Evolutionary conservation across 164 flowering plant species (phyloP), one percentile per base, ranked within the genome.

Genomic region (Piper longum): DNA sequence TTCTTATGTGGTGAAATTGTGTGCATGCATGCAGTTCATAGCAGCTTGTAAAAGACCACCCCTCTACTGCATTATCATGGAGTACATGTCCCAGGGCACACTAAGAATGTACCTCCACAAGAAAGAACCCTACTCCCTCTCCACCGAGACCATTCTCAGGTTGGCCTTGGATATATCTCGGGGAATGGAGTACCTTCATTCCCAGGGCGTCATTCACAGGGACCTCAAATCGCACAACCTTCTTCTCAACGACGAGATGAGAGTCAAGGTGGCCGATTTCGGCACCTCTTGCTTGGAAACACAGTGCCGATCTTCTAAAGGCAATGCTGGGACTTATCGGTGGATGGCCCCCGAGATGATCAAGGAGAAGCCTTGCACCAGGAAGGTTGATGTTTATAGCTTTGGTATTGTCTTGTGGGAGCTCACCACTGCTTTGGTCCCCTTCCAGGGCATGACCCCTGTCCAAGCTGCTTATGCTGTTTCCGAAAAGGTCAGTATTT

Each of bases 311-410:
- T 84, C 80, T 59, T 60, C 86, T 7, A 87, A 87, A 69, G 98
- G 93, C 7, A 83, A 87, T 74, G 85, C 74, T 85, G 96, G 98
- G 64, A 92, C 98, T 56, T 92, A 92, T 56, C 89, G 98, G 5
- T 92, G 98, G 98, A 92, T 92, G 98, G 96, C 98, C 2, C 98
- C 98, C 0, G 98, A 92, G 75, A 92, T 92, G 98, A 85, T 92
- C 70, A 87, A 85, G 78, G 95, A 85, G 70, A 92, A 83, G 67
- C 82, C 88, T 16, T 89, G 80, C 54, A 82, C 87, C 17, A 76
- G 87, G 64, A 92, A 92, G 72, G 96, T 92, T n/a, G 98, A 92
- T 63, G 96, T 92, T 4, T 92, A 92, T 65, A 92, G 98, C 66
- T 92, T 89, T 59, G 96, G 98, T 51, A 86, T 92, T 61, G 95